A percentile compares a stretch with the other conserved stretches of the same genome.
Evolutionary conservation across 257 asterid genomes (phyloP).

Genomic region (Solanum verrucosum): DNA sequence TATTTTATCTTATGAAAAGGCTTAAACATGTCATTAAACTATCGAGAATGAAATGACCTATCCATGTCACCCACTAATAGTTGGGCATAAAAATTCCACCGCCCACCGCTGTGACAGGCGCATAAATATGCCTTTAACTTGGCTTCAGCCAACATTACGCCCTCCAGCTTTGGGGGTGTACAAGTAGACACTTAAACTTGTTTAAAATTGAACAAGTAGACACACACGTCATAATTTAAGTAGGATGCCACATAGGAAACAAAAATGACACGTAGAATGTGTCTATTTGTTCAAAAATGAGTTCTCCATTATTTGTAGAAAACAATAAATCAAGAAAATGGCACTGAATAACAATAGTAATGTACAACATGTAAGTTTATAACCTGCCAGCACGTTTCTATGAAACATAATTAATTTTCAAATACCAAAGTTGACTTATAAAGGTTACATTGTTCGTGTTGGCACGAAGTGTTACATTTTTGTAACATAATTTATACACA

Average conservation of each 20-base stretch:
- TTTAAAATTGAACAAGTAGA: too few relatives aligned
- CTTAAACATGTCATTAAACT: background rate
- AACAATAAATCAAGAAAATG: background rate
- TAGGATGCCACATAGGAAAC: background rate
- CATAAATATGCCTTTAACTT: background rate
- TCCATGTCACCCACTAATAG: background rate
- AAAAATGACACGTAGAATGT: too few relatives aligned
- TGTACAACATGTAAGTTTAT: background rate
- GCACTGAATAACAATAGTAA: background rate
- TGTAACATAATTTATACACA: background rate
- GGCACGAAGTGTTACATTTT: slow-evolving; percentile 16
- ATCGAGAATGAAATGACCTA: background rate
- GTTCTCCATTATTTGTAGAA: background rate
- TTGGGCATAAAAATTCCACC: background rate
- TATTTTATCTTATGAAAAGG: background rate
- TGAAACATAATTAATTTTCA: background rate
- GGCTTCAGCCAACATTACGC: background rate
- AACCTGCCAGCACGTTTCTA: slow-evolving; percentile 10
- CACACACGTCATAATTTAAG: background rate
- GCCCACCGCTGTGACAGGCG: background rate
- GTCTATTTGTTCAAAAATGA: background rate
- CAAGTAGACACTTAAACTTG: too few relatives aligned
- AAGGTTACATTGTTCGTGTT: slow-evolving; percentile 10
- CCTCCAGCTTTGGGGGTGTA: too few relatives aligned
- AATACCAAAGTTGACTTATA: background rate